Evolutionary conservation across 2,329 filamentous ascomycete genomes (phyloP).

Genomic region (Diaporthe australafricana): DNA sequence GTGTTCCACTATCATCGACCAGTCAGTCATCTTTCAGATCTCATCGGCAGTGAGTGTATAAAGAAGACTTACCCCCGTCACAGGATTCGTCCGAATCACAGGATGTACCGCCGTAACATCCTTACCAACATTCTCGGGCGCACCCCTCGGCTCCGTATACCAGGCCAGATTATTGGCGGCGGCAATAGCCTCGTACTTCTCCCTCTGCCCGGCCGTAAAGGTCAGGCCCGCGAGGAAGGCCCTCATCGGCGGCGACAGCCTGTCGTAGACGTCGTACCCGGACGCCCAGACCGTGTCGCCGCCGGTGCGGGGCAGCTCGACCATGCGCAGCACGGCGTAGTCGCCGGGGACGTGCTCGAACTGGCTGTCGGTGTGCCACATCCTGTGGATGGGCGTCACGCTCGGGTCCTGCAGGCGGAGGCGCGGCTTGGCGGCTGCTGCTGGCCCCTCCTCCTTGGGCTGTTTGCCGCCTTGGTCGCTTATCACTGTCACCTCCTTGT

Average conservation of each 20-base stretch:
- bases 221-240: slow-evolving; percentile 70
- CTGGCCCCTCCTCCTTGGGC: not conserved
- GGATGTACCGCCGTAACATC: slow-evolving; percentile 63
- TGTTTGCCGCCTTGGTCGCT: slow-evolving; percentile 59
- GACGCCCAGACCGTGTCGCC: slow-evolving; percentile 75
- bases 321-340: slow-evolving; percentile 68
- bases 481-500: slow-evolving; percentile 62
- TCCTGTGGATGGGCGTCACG: not conserved
- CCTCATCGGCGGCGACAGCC: slow-evolving; percentile 66
- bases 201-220: slow-evolving; percentile 62
- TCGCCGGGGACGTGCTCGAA: slow-evolving; percentile 74
- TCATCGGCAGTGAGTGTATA: not conserved
- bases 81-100: slow-evolving; percentile 67
- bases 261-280: slow-evolving; percentile 75
- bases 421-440: not conserved
- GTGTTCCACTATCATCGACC: slow-evolving; percentile 56
- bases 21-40: not conserved
- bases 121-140: slow-evolving; percentile 62
- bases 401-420: not conserved
- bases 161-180: slow-evolving; percentile 56
- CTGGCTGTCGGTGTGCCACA: slow-evolving; percentile 74
- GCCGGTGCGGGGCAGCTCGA: slow-evolving; percentile 61
- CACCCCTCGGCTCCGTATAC: slow-evolving; percentile 57
- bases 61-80: slow-evolving; percentile 53
- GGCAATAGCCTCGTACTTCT: slow-evolving; percentile 60